Percentiles rank a stretch among this genome's conserved stretches.
phyloP scores from a whole-genome alignment of 2,329 filamentous ascomycete species.

The Waltergamsia citrina region DNA sequence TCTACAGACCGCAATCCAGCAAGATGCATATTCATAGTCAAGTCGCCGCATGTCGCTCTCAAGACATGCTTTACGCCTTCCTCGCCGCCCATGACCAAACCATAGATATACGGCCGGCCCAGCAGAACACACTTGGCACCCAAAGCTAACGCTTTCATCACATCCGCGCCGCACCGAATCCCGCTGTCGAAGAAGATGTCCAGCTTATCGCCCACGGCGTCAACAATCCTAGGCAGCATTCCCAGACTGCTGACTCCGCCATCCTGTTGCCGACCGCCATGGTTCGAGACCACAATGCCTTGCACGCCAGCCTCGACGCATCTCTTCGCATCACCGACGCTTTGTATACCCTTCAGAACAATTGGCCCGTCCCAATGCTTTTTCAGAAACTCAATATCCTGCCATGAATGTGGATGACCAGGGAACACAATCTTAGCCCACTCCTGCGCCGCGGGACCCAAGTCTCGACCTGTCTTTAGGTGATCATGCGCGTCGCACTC shows the following conservation, averaged over 20 bases:
- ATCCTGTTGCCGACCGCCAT: conserved; percentile 31
- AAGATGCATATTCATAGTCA: too few species aligned
- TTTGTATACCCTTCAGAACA: conserved; percentile 23
- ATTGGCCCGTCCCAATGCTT: conserved; percentile 51
- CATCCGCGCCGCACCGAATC: conserved; percentile 26
- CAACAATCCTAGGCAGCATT: not conserved
- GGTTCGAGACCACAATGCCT: conserved; percentile 30
- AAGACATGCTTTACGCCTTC: conserved; percentile 2
- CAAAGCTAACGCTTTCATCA: conserved; percentile 28
- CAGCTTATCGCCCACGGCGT: conserved; percentile 8
- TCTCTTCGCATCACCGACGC: conserved; percentile 15
- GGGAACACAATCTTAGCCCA: conserved; percentile 43
- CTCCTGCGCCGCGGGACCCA: conserved; percentile 26
- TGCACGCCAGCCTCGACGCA: conserved; percentile 22
- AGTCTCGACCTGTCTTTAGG: conserved; percentile 11
- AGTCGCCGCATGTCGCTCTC: not conserved
- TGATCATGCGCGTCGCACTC: conserved; percentile 20
- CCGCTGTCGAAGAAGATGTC: conserved; percentile 31
- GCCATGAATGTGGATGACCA: conserved; percentile 42
- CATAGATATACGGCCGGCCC: conserved; percentile 2
- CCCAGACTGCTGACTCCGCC: conserved; percentile 10
- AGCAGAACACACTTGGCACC: conserved; percentile 19
- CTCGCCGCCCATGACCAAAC: conserved; percentile 2
- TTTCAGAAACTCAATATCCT: conserved; percentile 43
- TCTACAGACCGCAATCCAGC: too few species aligned